phyloP scores from a whole-genome alignment of 768 basidiomycete species.

The Mycena sanguinolenta region DNA sequence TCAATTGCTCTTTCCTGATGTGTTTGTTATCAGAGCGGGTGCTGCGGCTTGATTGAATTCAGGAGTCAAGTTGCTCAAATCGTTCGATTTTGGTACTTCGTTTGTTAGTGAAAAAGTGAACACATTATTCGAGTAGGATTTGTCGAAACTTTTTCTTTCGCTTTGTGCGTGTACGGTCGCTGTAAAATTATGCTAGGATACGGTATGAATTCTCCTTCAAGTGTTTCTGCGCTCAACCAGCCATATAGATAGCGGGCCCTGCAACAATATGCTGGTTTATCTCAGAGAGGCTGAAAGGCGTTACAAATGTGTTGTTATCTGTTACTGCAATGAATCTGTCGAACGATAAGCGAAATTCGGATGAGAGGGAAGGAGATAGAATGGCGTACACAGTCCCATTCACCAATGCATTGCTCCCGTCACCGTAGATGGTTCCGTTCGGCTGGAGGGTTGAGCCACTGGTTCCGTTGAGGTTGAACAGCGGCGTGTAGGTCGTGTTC shows the following conservation, averaged over 20 bases:
- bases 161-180: no score
- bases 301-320: constrained; percentile 62
- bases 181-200: no score
- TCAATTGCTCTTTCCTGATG: no score
- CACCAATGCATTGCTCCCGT: constrained; percentile 54
- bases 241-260: constrained; percentile 62
- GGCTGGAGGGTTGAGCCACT: constrained; percentile 65
- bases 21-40: no score
- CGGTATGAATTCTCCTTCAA: no score
- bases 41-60: no score
- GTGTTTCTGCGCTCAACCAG: not conserved
- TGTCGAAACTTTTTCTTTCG: no score
- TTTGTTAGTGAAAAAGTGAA: no score
- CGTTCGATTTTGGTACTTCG: no score
- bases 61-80: no score
- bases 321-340: constrained; percentile 64
- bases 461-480: constrained; percentile 57
- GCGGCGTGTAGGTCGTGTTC: constrained; percentile 69
- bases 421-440: constrained; percentile 59
- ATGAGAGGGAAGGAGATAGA: not conserved
- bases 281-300: constrained; percentile 69
- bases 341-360: not conserved
- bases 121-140: no score
- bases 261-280: constrained; percentile 69
- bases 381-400: constrained; percentile 64